Conservation (phyloP, 495 filamentous ascomycete species). For the Talaromyces proteolyticus region DNA sequence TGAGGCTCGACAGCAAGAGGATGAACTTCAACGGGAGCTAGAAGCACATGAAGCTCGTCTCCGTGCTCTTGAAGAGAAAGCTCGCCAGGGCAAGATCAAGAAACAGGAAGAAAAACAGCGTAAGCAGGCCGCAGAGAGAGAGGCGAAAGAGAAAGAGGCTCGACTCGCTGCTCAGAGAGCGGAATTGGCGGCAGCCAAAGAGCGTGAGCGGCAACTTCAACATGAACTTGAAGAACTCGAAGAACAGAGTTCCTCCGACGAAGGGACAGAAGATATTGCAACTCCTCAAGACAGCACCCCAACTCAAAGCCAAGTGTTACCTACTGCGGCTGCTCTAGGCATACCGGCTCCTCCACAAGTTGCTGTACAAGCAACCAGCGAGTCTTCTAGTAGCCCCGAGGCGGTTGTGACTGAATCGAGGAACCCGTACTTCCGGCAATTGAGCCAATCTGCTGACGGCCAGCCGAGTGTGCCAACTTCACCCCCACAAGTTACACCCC, state of each 20-base stretch:
- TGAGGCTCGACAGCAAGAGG: slow-evolving; percentile 69
- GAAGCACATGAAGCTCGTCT: slow-evolving; percentile 78
- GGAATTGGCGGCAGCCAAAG: slow-evolving; percentile 85
- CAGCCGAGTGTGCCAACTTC: slow-evolving; percentile 26
- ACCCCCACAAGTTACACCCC: slow-evolving; percentile 16
- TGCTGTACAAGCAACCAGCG: slow-evolving; percentile 20
- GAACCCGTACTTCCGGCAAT: slow-evolving; percentile 71
- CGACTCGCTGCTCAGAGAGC: slow-evolving; percentile 79
- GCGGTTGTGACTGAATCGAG: slow-evolving; percentile 44
- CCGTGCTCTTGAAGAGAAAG: slow-evolving; percentile 86
- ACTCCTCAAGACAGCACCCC: slow-evolving; percentile 82
- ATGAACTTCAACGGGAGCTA: slow-evolving; percentile 71
- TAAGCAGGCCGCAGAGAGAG: slow-evolving; percentile 80
- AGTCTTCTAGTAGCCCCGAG: slow-evolving; percentile 21
- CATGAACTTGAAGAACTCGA: slow-evolving; percentile 79
- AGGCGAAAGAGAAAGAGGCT: slow-evolving; percentile 84
- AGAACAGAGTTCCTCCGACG: slow-evolving; percentile 72
- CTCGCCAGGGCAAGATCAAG: slow-evolving; percentile 91
- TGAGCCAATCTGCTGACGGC: slow-evolving; percentile 37
- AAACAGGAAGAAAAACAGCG: slow-evolving; percentile 91
- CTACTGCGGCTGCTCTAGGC: slow-evolving; percentile 36
- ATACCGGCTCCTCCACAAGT: slow-evolving; percentile 38
- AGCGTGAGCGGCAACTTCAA: slow-evolving; percentile 82
- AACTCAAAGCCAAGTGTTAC: slow-evolving; percentile 56
- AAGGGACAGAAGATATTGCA: slow-evolving; percentile 65